Conservation (phyloP, 768 basidiomycete genomes). For the Amylocystis lapponica region DNA sequence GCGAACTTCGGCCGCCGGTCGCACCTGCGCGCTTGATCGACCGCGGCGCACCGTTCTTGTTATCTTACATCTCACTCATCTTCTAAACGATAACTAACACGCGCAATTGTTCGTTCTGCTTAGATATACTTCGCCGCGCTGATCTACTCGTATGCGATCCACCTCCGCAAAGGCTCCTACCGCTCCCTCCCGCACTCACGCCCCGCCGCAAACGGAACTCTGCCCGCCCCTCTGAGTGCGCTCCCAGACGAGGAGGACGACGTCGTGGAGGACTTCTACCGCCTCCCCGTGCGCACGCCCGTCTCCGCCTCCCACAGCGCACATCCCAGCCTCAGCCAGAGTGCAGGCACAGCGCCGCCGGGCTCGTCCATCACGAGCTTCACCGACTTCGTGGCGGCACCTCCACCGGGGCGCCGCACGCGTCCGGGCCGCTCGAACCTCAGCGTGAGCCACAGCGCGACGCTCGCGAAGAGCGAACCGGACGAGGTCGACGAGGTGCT, state of each 20-base stretch:
- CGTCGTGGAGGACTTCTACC: slow-evolving; percentile 63
- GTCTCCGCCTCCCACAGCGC: slow-evolving; percentile 5
- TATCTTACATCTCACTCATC: too few species aligned
- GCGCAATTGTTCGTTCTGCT: too few species aligned
- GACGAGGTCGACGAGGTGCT: slow-evolving; percentile 40
- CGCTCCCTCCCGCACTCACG: slow-evolving; percentile 60
- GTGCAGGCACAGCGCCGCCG: too few species aligned
- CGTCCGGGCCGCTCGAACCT: slow-evolving; percentile 19
- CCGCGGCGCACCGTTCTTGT: too few species aligned
- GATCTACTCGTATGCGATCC: slow-evolving; percentile 89
- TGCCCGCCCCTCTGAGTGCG: slow-evolving; percentile 33
- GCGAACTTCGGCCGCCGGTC: too few species aligned
- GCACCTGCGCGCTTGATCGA: too few species aligned
- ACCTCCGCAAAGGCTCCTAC: slow-evolving; percentile 89
- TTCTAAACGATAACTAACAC: too few species aligned
- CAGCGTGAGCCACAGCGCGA: slow-evolving; percentile 11
- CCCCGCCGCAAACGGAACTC: slow-evolving; percentile 8
- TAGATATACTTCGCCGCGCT: slow-evolving; percentile 89
- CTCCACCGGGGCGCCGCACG: slow-evolving; percentile 26
- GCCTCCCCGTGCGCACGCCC: slow-evolving; percentile 45
- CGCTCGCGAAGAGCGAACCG: slow-evolving; percentile 9
- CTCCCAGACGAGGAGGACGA: slow-evolving; percentile 47
- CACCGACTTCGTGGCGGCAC: slow-evolving; percentile 59
- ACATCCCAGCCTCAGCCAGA: slow-evolving; percentile 9
- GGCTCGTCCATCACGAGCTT: slow-evolving; percentile 45